Evolutionary conservation across 2,329 filamentous ascomycete genomes (phyloP).

Genomic region (Neoascochyta sp.): DNA sequence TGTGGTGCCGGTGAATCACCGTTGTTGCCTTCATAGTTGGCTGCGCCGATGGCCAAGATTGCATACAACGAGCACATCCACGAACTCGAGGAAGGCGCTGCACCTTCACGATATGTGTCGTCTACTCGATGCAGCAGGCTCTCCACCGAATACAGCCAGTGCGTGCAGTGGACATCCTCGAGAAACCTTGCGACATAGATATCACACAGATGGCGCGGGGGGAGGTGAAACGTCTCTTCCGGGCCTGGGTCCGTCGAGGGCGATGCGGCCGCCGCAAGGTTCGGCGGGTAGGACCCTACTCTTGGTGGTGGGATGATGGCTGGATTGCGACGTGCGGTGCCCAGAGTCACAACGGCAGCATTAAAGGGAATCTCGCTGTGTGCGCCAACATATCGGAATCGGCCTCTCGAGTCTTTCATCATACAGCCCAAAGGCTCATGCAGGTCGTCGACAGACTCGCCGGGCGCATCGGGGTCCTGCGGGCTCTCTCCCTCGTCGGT

Average conservation of each 20-base stretch:
- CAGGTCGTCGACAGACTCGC: conserved; percentile 20
- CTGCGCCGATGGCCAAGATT: conserved; percentile 35
- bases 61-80: conserved; percentile 39
- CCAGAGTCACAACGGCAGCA: conserved; percentile 33
- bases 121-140: conserved; percentile 30
- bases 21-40: conserved; percentile 17
- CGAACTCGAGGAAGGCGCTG: conserved; percentile 20
- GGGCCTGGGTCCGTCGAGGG: conserved; percentile 15
- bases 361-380: conserved; percentile 41
- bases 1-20: conserved; percentile 21
- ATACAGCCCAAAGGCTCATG: conserved; percentile 37
- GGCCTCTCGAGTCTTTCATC: conserved; percentile 37
- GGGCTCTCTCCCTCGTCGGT: no score
- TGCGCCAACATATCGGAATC: conserved; percentile 35
- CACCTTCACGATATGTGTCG: conserved; percentile 27
- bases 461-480: conserved; percentile 27
- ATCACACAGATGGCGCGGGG: conserved; percentile 27
- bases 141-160: conserved; percentile 38
- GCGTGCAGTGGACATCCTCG: conserved; percentile 35
- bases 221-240: conserved; percentile 27
- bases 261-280: conserved; percentile 15
- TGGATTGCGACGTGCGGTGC: conserved; percentile 16
- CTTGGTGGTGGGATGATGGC: conserved; percentile 31
- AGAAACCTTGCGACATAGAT: conserved; percentile 34
- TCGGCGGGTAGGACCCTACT: conserved; percentile 32